These are phyloP conservation scores for Extremus antarcticus DNA, from an alignment of 495 filamentous ascomycete species.

Conservation along the genomic window DNA sequence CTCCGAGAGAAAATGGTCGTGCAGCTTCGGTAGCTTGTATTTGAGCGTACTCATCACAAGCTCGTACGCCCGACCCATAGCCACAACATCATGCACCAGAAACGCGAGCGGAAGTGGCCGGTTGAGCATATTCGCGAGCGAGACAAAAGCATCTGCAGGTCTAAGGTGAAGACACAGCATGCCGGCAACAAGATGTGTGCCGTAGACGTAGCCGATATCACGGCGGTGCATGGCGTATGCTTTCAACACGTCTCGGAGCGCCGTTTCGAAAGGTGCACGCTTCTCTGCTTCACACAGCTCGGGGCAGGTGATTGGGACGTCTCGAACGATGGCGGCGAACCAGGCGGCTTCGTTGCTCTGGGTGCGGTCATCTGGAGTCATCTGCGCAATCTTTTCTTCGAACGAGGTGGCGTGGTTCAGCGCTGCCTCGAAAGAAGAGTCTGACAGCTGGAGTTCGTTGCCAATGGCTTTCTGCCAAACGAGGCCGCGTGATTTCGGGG, in stretches of 20 bases:
- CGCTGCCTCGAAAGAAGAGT: slow-evolving; percentile 68
- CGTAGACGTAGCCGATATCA: slow-evolving; percentile 83
- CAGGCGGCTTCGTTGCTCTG: slow-evolving; percentile 46
- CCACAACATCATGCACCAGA: slow-evolving; percentile 62
- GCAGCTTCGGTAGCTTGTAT: slow-evolving; percentile 60
- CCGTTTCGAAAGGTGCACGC: slow-evolving; percentile 59
- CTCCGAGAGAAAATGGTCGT: slow-evolving; percentile 47
- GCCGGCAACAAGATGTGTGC: slow-evolving; percentile 78
- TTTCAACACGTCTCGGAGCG: slow-evolving; percentile 67
- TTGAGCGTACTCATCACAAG: slow-evolving; percentile 59
- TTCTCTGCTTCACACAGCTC: slow-evolving; percentile 74
- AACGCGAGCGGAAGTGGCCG: slow-evolving; percentile 81
- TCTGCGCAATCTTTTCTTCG: slow-evolving; percentile 29
- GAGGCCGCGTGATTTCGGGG: slow-evolving; percentile 62
- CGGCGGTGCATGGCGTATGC: slow-evolving; percentile 90
- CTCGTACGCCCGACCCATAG: slow-evolving; percentile 59
- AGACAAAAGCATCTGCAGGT: slow-evolving; percentile 61
- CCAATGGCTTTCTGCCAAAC: slow-evolving; percentile 86
- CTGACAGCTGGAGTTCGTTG: slow-evolving; percentile 71
- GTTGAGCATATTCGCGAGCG: slow-evolving; percentile 81
- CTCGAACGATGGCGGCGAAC: slow-evolving; percentile 59
- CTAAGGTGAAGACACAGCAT: slow-evolving; percentile 77
- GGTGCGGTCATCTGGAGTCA: slow-evolving; percentile 21
- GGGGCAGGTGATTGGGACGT: slow-evolving; percentile 61
- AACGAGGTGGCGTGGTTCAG: slow-evolving; percentile 61